phyloP scores from a whole-genome alignment of 2,329 filamentous ascomycete species.

The Diaporthe eres region DNA sequence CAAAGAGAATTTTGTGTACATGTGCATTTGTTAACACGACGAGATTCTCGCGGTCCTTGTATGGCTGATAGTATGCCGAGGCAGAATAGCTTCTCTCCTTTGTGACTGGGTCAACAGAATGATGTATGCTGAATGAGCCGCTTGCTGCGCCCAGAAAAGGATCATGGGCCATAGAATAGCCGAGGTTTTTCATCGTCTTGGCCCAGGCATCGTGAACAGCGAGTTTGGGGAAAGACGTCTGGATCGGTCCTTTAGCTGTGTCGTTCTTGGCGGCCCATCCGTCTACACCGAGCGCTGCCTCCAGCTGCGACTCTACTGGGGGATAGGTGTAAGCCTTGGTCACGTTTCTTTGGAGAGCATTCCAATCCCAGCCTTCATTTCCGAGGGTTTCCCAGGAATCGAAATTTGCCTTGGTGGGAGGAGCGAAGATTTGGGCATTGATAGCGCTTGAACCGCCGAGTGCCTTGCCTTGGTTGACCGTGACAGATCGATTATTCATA shows the following conservation, averaged over 20 bases:
- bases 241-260: constrained; percentile 52
- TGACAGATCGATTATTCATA: not conserved
- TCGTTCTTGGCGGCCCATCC: constrained; percentile 3
- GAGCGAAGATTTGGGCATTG: constrained; percentile 57
- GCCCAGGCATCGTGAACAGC: constrained; percentile 50
- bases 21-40: not conserved
- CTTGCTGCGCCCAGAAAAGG: constrained; percentile 53
- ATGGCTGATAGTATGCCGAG: constrained; percentile 59
- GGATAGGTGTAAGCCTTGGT: not conserved
- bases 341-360: constrained; percentile 52
- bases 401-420: constrained; percentile 56
- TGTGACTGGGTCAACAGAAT: constrained; percentile 57
- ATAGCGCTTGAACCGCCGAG: constrained; percentile 57
- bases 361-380: constrained; percentile 65
- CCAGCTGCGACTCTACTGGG: constrained; percentile 42
- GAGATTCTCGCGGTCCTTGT: constrained; percentile 46
- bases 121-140: constrained; percentile 37
- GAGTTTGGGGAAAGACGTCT: constrained; percentile 53
- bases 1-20: no score
- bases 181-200: constrained; percentile 47
- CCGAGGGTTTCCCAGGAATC: constrained; percentile 68
- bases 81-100: constrained; percentile 56
- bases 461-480: constrained; percentile 49
- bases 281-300: constrained; percentile 53
- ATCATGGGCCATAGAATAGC: not conserved